Evolutionary conservation across 2,329 filamentous ascomycete species (phyloP).

Genomic region (Ceratocystis huliohia): DNA sequence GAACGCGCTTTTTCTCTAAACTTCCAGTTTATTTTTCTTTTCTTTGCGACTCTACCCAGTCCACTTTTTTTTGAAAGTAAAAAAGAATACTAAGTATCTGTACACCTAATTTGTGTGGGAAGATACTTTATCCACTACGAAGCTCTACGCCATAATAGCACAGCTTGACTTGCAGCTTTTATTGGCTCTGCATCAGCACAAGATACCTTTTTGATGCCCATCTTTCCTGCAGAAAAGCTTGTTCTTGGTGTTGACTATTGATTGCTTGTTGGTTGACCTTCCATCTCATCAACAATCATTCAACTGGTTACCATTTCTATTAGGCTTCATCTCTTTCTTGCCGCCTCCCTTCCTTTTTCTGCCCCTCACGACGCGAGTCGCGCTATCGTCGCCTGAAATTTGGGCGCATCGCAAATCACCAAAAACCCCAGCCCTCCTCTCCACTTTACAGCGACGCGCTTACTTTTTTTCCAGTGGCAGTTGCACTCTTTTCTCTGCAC

Average conservation of each 20-base stretch:
- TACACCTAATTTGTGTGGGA: constrained; percentile 17
- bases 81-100: constrained; percentile 7
- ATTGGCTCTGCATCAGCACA: too few relatives aligned
- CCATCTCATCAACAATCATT: neutral
- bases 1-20: constrained; percentile 22
- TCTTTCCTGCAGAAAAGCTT: neutral
- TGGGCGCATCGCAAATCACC: constrained; percentile 7
- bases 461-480: neutral
- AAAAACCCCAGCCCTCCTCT: neutral
- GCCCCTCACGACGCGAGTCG: neutral
- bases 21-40: constrained; percentile 18
- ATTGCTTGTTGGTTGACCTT: neutral
- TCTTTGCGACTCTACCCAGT: constrained; percentile 13
- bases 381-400: neutral
- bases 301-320: neutral
- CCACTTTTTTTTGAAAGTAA: neutral
- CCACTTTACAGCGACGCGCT: constrained; percentile 7
- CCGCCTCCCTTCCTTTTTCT: neutral
- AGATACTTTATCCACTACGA: constrained; percentile 14
- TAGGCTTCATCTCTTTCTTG: neutral
- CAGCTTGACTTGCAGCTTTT: too few relatives aligned
- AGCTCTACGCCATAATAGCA: neutral
- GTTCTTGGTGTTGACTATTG: neutral
- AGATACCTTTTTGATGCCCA: neutral
- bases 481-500: neutral